Base-by-base conservation (phyloP, 2,329 filamentous ascomycete genomes). In the Colletotrichum neosansevieriae region DNA sequence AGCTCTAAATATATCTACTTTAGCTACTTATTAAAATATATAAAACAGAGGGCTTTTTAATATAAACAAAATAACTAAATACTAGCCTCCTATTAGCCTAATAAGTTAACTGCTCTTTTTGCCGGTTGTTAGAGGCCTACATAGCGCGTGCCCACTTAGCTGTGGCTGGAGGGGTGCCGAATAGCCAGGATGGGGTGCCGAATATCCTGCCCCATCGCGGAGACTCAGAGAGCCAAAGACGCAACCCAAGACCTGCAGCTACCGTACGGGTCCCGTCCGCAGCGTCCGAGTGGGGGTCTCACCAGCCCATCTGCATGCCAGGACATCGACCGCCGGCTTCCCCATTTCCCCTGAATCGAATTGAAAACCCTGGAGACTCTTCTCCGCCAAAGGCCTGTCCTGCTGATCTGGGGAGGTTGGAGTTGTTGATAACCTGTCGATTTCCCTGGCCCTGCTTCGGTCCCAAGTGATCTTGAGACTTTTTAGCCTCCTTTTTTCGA, bases 201-300 rank as follows among this genome's bases (percentile, higher is more conserved):
- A n/a, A n/a, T n/a, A n/a, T n/a, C n/a, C n/a, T n/a, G n/a, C n/a
- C n/a, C n/a, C n/a, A n/a, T n/a, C 34, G 34, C 47, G 15, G 12
- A 50, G 49, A 34, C 17, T n/a, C 21, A 29, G 32, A n/a, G 36
- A 15, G 36, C 13, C 36, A 51, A 24, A 51, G 9, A 34, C 34
- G 36, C 34, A 32, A 60, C 19, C 24, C 45, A 53, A 61, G 47
- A 50, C 57, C 17, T 45, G n/a, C 17, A 64, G 47, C 45, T 58
- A 58, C 64, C 51, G 42, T 19, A 56, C 60, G 65, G 65, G 64
- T 68, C 65, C 65, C 54, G 60, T 36, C 61, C 49, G 65, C 54
- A 65, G 53, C 54, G 54, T 49, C 61, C 54, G 24, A 59, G 54
- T 50, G 65, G 65, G 40, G 63, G 24, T 34, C 40, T 50, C 17